Evolutionary conservation across 148 eudicot species (phyloP).

Genomic region (Rhododendron williamsianum): DNA sequence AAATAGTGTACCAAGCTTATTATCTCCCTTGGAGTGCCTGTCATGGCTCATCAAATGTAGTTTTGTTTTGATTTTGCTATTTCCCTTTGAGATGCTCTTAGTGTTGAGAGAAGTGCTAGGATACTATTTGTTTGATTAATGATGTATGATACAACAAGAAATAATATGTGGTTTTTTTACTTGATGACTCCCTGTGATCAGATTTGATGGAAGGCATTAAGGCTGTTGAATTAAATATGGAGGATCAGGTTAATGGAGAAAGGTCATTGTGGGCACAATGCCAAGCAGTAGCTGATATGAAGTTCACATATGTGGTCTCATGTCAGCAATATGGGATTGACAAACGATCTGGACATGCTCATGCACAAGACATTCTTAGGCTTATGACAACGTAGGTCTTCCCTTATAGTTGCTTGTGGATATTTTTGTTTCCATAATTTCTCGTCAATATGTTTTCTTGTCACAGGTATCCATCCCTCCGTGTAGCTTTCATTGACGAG

Average conservation of each 20-base stretch:
- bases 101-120: not conserved
- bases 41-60: not conserved
- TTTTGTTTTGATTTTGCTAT: not conserved
- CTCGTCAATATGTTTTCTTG: not conserved
- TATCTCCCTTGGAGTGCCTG: not conserved
- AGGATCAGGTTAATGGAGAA: slow-evolving; percentile 74
- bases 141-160: not conserved
- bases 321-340: slow-evolving; percentile 92
- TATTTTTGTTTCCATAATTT: not conserved
- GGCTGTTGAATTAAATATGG: slow-evolving; percentile 76
- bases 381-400: slow-evolving; percentile 77
- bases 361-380: slow-evolving; percentile 84
- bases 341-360: slow-evolving; percentile 70
- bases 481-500: slow-evolving; percentile 98
- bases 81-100: not conserved
- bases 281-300: slow-evolving; percentile 98
- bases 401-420: not conserved
- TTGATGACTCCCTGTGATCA: slow-evolving; percentile 19
- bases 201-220: slow-evolving; percentile 93
- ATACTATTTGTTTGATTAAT: not conserved
- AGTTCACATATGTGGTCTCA: slow-evolving; percentile 93
- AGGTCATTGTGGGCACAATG: slow-evolving; percentile 76
- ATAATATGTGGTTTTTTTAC: not conserved
- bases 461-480: slow-evolving; percentile 87
- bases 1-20: not conserved